These are phyloP conservation scores for Xylaria sp. DNA, from an alignment of 2,329 filamentous ascomycete species.

Conservation along the genomic window DNA sequence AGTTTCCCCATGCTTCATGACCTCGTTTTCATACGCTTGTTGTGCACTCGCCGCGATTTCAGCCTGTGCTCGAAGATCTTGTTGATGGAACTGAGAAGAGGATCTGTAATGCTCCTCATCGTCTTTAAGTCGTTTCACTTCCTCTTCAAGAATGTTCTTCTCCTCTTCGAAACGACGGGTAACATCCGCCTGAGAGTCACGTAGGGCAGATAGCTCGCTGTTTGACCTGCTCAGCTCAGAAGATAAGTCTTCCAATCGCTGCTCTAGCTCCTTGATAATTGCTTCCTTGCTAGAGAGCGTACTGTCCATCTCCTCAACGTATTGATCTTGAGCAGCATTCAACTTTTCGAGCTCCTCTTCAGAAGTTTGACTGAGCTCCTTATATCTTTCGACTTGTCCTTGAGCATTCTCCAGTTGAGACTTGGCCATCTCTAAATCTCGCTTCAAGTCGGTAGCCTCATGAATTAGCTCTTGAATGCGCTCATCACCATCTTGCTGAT, in stretches of 20 bases:
- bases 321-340: slow-evolving; percentile 84
- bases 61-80: slow-evolving; percentile 91
- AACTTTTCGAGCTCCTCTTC: slow-evolving; percentile 88
- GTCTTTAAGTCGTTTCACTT: slow-evolving; percentile 84
- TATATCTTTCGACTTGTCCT: slow-evolving; percentile 86
- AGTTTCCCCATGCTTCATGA: slow-evolving; percentile 96
- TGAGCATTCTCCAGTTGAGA: slow-evolving; percentile 84
- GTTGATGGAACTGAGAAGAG: slow-evolving; percentile 85
- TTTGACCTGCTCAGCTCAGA: slow-evolving; percentile 84
- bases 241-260: slow-evolving; percentile 85
- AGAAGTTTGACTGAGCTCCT: slow-evolving; percentile 83
- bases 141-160: slow-evolving; percentile 79
- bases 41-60: slow-evolving; percentile 94
- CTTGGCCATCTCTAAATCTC: slow-evolving; percentile 83
- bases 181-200: slow-evolving; percentile 82
- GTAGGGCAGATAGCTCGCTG: slow-evolving; percentile 80
- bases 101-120: slow-evolving; percentile 83
- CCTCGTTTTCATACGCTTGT: slow-evolving; percentile 92
- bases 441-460: slow-evolving; percentile 86
- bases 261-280: slow-evolving; percentile 82
- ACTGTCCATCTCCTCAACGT: slow-evolving; percentile 84
- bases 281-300: slow-evolving; percentile 80
- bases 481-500: slow-evolving; percentile 65
- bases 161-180: slow-evolving; percentile 80
- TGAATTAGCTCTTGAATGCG: slow-evolving; percentile 82